These are phyloP conservation scores for Cryptococcus hybrid DNA, from an alignment of 1,284 basidiomycete species.

Conservation along the genomic window DNA sequence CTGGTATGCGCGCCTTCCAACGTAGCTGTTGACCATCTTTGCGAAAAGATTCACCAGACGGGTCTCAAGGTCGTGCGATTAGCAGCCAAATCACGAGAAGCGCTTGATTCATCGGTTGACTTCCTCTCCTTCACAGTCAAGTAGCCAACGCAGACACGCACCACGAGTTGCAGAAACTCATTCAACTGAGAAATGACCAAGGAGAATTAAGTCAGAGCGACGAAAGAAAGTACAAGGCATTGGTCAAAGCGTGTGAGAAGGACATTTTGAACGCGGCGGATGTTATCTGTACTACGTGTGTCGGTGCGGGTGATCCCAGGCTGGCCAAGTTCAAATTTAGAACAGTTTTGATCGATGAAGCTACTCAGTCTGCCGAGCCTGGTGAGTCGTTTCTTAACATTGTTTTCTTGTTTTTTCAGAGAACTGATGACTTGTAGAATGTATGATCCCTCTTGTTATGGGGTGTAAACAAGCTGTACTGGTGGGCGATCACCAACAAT, in stretches of 20 bases:
- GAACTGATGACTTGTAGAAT: conserved; percentile 60
- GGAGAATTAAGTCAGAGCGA: conserved; percentile 93
- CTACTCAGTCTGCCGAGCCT: conserved; percentile 96
- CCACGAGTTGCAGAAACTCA: conserved; percentile 94
- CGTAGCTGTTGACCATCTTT: conserved; percentile 98
- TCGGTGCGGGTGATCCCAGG: no score
- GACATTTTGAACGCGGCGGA: no score
- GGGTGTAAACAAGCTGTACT: conserved; percentile 99
- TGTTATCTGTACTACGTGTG: no score
- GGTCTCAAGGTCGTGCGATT: conserved; percentile 97
- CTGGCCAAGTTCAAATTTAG: conserved; percentile 96
- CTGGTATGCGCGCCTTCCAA: conserved; percentile 99
- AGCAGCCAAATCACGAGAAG: conserved; percentile 96
- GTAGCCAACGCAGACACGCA: conserved; percentile 94
- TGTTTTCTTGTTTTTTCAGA: no score
- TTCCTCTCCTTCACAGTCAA: conserved; percentile 98
- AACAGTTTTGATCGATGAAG: conserved; percentile 97
- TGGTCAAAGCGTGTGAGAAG: no score
- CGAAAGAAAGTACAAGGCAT: no score
- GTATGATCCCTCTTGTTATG: conserved; percentile 97
- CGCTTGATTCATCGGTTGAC: conserved; percentile 86
- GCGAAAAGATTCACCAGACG: conserved; percentile 96
- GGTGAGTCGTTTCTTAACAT: conserved; percentile 59
- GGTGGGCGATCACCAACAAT: conserved; percentile 97
- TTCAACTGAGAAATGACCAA: conserved; percentile 95